Base-by-base conservation (phyloP, 2,329 filamentous ascomycete species). In the Arthrocladium fulminans region DNA sequence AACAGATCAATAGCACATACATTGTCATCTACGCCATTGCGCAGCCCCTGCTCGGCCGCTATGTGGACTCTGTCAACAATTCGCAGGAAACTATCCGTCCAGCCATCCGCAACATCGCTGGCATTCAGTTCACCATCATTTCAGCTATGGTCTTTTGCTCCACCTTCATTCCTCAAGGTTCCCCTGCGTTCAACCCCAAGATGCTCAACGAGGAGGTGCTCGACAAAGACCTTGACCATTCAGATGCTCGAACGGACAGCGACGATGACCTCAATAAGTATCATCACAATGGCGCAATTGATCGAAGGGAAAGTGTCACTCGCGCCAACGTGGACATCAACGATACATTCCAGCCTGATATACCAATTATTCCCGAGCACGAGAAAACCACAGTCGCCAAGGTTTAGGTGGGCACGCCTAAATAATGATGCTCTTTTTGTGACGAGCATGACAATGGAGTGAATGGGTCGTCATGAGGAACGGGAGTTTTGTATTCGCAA, bases 41-140 rank as follows among this genome's bases (percentile, higher is more conserved):
- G 17, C 67, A 65, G 5, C 68, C 71, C 0, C 56, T 70, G 2
- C 64, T 76, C 2, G 73, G 71, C 2, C 61, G 61, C 12, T 74
- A 74, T 53, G 65, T 73, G 46, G 71, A 74, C 49, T 57, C 59
- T 1, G 60, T 73, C 9, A 71, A 65, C 24, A 65, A 63, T 27
- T 39, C 45, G 22, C 57, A 56, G 1, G 61, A 61, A 13, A 60
- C 68, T 39, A 68, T 73, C 15, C 64, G 65, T 29, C 48, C 51
- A 1, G 72, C 69, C 1, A 61, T 76, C 8, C 54, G 63, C 3
- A 70, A 70, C 38, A 66, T 73, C 6, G 70, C 63, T 2, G 72
- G 71, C 22, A 65, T 74, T 13, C 73, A 75, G 53, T 73, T 72
- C 49, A 71, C 70, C 0, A 58, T 74, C 10, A 64, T 74, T 25